A percentile compares a stretch with the other conserved stretches of the same genome.
Evolutionary conservation across 2,329 filamentous ascomycete species (phyloP).

Genomic region (Pseudogymnoascus sp.): DNA sequence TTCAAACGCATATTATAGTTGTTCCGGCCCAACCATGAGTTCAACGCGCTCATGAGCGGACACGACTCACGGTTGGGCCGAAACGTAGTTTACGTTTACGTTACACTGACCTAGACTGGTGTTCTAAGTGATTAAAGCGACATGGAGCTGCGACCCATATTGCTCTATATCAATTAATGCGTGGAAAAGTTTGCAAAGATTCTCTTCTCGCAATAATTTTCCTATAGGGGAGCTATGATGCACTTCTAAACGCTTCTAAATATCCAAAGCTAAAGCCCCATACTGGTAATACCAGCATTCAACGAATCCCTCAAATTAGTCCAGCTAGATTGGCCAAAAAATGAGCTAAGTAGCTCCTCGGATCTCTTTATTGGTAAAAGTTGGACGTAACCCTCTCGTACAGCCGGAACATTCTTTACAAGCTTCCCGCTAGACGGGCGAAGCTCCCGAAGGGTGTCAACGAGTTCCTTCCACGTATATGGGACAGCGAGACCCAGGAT

Average conservation of each 20-base stretch:
- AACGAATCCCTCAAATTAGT: neutral
- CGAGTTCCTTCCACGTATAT: neutral
- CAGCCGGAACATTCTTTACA: neutral
- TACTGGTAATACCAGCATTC: neutral
- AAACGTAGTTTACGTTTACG: neutral
- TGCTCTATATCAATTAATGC: too few species aligned
- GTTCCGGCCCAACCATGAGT: too few species aligned
- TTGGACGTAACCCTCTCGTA: too few species aligned
- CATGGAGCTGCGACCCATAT: too few species aligned
- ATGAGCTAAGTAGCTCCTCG: neutral
- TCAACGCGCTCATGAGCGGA: too few species aligned
- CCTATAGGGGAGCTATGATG: too few species aligned
- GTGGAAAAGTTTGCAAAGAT: too few species aligned
- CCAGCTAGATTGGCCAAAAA: neutral
- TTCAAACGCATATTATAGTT: neutral
- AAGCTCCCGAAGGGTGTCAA: neutral
- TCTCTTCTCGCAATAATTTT: too few species aligned
- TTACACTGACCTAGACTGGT: neutral
- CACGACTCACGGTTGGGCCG: too few species aligned
- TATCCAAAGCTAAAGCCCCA: neutral
- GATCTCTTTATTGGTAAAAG: neutral
- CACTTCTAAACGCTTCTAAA: too few species aligned
- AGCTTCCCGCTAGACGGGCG: neutral
- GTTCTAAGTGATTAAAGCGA: slow-evolving; percentile 12
- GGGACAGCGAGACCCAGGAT: neutral